Percentiles rank a stretch among this genome's conserved stretches.
Evolutionary conservation across 305 asterid species (phyloP).

Genomic region (Solanum hybrid): DNA sequence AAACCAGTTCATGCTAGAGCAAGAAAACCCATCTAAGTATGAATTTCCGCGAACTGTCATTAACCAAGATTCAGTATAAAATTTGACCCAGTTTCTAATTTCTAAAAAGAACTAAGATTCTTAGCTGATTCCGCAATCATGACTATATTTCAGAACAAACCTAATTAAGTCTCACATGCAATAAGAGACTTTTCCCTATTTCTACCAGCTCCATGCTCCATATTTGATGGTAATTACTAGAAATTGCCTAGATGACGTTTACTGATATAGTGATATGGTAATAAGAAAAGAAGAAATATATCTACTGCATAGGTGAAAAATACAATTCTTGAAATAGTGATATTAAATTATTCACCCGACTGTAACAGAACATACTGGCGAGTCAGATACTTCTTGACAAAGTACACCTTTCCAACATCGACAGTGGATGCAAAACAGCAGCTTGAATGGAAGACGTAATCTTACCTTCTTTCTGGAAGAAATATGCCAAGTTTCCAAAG

Average conservation of each 20-base stretch:
- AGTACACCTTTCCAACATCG: background rate
- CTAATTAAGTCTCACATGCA: background rate
- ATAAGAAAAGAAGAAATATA: background rate
- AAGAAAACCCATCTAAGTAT: background rate
- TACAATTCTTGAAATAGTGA: background rate
- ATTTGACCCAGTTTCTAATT: background rate
- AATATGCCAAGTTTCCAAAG: conserved; percentile 35
- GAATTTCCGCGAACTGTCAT: background rate
- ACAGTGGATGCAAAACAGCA: background rate
- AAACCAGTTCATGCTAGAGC: background rate
- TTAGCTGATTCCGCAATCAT: background rate
- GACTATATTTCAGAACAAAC: background rate
- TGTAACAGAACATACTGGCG: background rate
- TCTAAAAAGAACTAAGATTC: background rate
- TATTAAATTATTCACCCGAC: background rate
- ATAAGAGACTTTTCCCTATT: background rate
- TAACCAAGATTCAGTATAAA: background rate
- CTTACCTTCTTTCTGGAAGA: conserved; percentile 72
- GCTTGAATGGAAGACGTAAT: conserved; percentile 10
- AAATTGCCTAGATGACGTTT: background rate
- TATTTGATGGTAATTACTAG: conserved; percentile 7
- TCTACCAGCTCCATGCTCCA: background rate
- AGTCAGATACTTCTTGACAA: background rate
- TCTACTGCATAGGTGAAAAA: background rate
- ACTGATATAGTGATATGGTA: background rate